A percentile compares a stretch with the other conserved stretches of the same genome.
Conservation (phyloP, 495 filamentous ascomycete species). For the Melanomma pulvis-pyrius region DNA sequence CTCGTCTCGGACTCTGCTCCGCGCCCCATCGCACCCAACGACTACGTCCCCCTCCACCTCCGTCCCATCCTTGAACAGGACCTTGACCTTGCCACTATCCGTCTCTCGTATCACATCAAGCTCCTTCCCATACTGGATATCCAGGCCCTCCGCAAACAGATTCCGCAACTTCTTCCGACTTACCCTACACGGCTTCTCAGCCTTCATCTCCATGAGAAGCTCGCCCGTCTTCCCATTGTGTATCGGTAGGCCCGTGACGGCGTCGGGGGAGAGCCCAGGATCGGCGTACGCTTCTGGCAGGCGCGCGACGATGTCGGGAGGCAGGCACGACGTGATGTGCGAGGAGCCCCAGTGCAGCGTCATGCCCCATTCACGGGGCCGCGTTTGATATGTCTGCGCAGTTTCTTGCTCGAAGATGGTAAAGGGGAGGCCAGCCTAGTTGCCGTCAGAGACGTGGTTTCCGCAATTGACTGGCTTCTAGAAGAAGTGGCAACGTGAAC, state of each 20-base stretch:
- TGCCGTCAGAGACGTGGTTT: not conserved
- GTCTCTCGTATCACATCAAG: not conserved
- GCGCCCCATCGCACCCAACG: not conserved
- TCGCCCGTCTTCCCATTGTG: constrained; percentile 32
- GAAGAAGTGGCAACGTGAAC: no score
- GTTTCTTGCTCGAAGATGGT: constrained; percentile 8
- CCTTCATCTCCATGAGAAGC: constrained; percentile 17
- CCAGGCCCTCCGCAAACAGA: constrained; percentile 11
- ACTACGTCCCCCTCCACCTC: not conserved
- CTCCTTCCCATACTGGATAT: constrained; percentile 21
- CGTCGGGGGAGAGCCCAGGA: not conserved
- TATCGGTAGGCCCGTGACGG: constrained; percentile 7
- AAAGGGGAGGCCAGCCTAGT: not conserved
- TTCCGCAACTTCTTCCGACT: constrained; percentile 22
- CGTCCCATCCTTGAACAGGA: constrained; percentile 2
- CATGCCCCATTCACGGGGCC: not conserved
- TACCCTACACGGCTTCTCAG: constrained; percentile 11
- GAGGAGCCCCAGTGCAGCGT: not conserved
- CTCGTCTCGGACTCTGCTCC: not conserved
- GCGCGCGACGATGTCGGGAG: not conserved
- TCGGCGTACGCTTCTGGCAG: not conserved
- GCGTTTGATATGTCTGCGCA: not conserved
- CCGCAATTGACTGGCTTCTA: not conserved
- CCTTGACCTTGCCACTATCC: not conserved
- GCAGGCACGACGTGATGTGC: not conserved